Evolutionary conservation across 306 rosid species (phyloP), one percentile per base, ranked within the genome.

Genomic region (Cicer bijugum): DNA sequence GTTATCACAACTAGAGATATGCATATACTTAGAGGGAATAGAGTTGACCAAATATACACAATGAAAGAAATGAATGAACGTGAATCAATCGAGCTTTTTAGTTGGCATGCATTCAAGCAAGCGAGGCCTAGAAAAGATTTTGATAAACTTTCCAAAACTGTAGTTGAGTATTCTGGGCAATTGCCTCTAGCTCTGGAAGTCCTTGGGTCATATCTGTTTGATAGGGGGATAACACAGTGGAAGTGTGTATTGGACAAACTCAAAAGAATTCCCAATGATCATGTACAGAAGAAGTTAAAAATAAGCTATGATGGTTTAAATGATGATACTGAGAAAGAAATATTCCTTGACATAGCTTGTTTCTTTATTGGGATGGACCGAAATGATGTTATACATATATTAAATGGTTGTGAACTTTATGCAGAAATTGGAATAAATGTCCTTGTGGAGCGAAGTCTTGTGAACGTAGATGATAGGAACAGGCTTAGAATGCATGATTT

Each of bases 41-140:
- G 56, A 50, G 56, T 6, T 14, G 19, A 47, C 17, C 53, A 14
- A 50, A 1, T 50, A 50, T 50, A n/a, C 5, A 8, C 4, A 14
- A 50, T 50, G 20, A 50, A 50, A 50, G 19, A 50, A 14, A 50
- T 50, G 56, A 19, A 50, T 50, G 56, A 14, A 14, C 2, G 1
- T 50, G 56, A 50, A 14, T 50, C 20, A 50, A 6, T 50, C 6
- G 56, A 50, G 9, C 56, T 50, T 6, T 50, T 50, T 14, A 14
- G 56, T 14, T 50, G 56, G 56, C 56, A 50, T 50, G 56, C 56
- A 50, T 50, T 50, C 56, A 50, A 50, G 19, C 56, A 50, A 50
- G 5, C 1, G 4, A 50, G 9, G 4, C 56, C 56, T 6, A 50
- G 0, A 1, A 1, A 50, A 14, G 56, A 50, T 50, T 50, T 50